Percentiles rank a stretch among this genome's conserved stretches.
phyloP scores from a whole-genome alignment of 768 basidiomycete species.

The Panaeolus cyanescens region DNA sequence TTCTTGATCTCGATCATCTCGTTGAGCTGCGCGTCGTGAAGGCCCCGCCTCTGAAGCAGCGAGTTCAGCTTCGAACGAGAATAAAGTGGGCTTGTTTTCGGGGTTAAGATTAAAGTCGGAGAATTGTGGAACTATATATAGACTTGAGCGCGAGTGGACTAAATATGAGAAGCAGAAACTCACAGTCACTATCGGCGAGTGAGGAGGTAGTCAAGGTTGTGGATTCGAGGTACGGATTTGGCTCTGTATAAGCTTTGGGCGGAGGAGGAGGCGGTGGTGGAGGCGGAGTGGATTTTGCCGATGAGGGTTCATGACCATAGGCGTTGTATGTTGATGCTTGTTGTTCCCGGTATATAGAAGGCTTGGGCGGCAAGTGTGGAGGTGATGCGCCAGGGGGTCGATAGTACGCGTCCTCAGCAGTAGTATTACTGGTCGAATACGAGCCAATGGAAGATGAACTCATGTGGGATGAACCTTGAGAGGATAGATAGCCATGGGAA shows the following conservation, averaged over 20 bases:
- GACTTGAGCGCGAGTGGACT: background rate
- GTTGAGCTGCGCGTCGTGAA: conserved; percentile 3
- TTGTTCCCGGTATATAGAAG: conserved; percentile 18
- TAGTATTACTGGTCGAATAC: conserved; percentile 18
- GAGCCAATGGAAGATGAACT: conserved; percentile 19
- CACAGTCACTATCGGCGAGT: background rate
- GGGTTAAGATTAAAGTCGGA: background rate
- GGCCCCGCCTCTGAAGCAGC: conserved; percentile 8
- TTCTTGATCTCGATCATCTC: conserved; percentile 5
- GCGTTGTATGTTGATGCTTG: conserved; percentile 16
- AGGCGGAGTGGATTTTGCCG: conserved; percentile 7
- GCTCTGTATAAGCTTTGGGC: conserved; percentile 3
- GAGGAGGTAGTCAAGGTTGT: background rate
- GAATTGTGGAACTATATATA: background rate
- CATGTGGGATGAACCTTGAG: conserved; percentile 14
- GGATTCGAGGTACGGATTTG: conserved; percentile 5
- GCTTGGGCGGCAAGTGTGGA: conserved; percentile 28
- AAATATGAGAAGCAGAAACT: background rate
- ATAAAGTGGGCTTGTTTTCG: background rate
- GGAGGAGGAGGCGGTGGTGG: conserved; percentile 18
- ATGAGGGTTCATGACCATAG: conserved; percentile 16
- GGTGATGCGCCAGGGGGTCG: conserved; percentile 32
- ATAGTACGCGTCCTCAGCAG: conserved; percentile 19
- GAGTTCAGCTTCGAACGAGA: background rate
- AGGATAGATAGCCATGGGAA: conserved; percentile 12